Evolutionary conservation across 345 rosid genomes (phyloP), one percentile per base, ranked within the genome.

Genomic region (Raphanus raphanistrum): DNA sequence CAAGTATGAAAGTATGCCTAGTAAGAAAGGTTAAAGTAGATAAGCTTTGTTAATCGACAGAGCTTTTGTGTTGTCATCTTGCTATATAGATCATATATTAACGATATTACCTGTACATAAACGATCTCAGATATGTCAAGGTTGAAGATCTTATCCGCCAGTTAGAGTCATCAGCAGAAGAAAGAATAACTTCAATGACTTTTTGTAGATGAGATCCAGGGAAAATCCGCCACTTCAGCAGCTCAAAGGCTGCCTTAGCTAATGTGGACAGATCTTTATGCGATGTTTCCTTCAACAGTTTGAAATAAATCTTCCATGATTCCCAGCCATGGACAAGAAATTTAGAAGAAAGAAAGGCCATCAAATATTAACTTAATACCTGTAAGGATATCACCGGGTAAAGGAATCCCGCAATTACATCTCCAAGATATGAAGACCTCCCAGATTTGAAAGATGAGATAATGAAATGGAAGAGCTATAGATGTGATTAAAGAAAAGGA

Each of bases 81-180:
- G 76, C 72, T 41, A 63, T 15, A 79, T 32, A 26, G 17, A 66
- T 32, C 3, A 72, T 50, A 58, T 55, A 71, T 41, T 62, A 58
- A 26, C 17, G 7, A 54, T 71, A 29, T 80, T 85, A 95, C 99
- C 99, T 92, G 79, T 87, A 92, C 99, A 95, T 92, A 83, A 95
- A 95, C 68, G 97, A 88, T 64, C 96, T 88, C 7, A 95, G 88
- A 87, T 87, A 95, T 2, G 98, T 95, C 75, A 95, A 81, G 45
- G 94, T 90, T 72, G 97, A 90, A 79, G 99, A 95, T 85, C 99
- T 86, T 71, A 92, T 92, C 73, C 99, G 90, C 99, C 99, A 95
- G 82, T 92, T 95, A 48, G 90, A 73, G 88, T 95, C 97, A 75
- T 73, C 79, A 66, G 90, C 89, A 63, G 90, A 89, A 73, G 91